Evolutionary conservation across 2,329 filamentous ascomycete genomes (phyloP).

Genomic region (Aaosphaeria arxii): DNA sequence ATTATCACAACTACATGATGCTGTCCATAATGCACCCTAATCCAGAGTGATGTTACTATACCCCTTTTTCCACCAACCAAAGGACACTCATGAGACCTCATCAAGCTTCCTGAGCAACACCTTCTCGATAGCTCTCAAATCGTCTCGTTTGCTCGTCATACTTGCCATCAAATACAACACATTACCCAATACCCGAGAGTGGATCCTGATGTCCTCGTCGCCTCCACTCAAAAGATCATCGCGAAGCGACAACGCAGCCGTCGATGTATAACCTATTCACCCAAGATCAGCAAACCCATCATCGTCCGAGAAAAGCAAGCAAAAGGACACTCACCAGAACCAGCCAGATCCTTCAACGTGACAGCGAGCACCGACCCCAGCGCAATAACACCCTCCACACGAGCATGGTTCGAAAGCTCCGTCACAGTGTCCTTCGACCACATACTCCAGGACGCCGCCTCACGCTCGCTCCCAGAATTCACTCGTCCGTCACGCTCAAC

Average conservation of each 20-base stretch:
- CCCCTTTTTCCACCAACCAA: too few relatives aligned
- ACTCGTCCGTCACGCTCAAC: background rate
- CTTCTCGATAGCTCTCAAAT: constrained; percentile 16
- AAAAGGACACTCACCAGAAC: constrained; percentile 36
- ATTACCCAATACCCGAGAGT: constrained; percentile 60
- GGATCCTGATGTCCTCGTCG: constrained; percentile 45
- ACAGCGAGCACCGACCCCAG: constrained; percentile 74
- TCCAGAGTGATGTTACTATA: too few relatives aligned
- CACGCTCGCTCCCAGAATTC: background rate
- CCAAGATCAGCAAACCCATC: constrained; percentile 1
- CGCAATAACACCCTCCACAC: constrained; percentile 66
- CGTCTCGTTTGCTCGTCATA: constrained; percentile 19
- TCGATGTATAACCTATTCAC: constrained; percentile 53
- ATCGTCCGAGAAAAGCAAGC: constrained; percentile 1
- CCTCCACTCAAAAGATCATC: constrained; percentile 44
- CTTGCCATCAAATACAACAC: constrained; percentile 62
- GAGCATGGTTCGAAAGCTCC: constrained; percentile 54
- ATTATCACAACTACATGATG: too few relatives aligned
- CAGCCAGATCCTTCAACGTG: constrained; percentile 48
- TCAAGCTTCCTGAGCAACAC: background rate
- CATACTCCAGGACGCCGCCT: constrained; percentile 59
- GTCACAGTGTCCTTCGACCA: constrained; percentile 64
- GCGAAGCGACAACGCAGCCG: constrained; percentile 52
- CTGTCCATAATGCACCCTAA: too few relatives aligned
- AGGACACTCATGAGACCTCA: too few relatives aligned